Base-by-base conservation (phyloP, 2,329 filamentous ascomycete genomes). In the Venturia effusa region DNA sequence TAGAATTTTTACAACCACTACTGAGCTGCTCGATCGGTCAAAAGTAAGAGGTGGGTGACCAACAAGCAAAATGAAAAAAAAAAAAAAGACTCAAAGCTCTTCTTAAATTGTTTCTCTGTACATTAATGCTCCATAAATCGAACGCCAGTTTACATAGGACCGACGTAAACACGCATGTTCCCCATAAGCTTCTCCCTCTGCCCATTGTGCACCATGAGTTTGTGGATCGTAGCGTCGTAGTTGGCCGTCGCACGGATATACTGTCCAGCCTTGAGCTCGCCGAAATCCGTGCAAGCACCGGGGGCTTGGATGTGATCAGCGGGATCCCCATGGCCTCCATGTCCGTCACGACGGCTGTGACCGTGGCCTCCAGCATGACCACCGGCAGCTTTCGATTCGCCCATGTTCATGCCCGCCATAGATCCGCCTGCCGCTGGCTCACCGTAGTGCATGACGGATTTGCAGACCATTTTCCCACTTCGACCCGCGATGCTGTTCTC, bases 151-250 rank as follows among this genome's bases (percentile, higher is more conserved):
- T 41, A 60, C 1, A 11, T 3, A 41, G 61, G 61, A 1, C 63
- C 63, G n/a, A 64, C 30, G 41, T 64, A 64, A 5, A 64, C 63
- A 57, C 63, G 63, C 63, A 64, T 64, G 45, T 64, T 64, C n/a
- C 59, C 63, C 63, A 64, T 64, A 10, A 64, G 54, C 15, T 54
- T 59, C 41, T 64, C 63, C 61, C n/a, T 30, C 41, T 63, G n/a
- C 15, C 63, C 63, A 22, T 64, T 63, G 45, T 64, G 63, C 19
- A 22, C 59, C 63, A 64, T 64, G 1, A 64, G 61, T 15, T 22
- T 22, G 39, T 64, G 41, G 0, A 34, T 24, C 6, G 37, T 51
- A 6, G 63, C 60, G 19, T 64, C 59, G 27, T 64, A 64, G 4
- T 39, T 17, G 8, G 62, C 62, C 4, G 40, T 48, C 8, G 43